Evolutionary conservation across 164 flowering plant genomes (phyloP), one percentile per base, ranked within the genome.

Genomic region (Akebia trifoliata): DNA sequence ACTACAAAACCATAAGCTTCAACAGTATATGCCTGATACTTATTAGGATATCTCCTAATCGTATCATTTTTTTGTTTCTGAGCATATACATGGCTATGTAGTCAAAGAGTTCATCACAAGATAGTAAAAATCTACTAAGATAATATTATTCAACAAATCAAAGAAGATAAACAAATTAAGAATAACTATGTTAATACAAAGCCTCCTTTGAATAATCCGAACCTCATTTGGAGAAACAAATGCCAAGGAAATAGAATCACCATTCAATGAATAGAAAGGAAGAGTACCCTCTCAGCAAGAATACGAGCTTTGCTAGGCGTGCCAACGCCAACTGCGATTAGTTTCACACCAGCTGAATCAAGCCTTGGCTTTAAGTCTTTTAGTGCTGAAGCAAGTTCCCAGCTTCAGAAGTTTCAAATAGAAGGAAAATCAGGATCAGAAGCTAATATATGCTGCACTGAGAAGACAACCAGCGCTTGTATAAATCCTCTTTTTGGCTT

Each of bases 261-360:
- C 8, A 21, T n/a, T 34, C 24, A 31, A 51, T 38, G 20, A 39
- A 38, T n/a, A 47, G 22, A 39, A 6, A 40, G 11, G 22, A 34
- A 54, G 47, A 11, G 8, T 80, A 89, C 97, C 81, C 85, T 60
- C 43, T 85, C 83, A 2, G 90, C 91, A 39, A 92, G 83, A 6
- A 92, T 72, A 3, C 75, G 91, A 44, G 97, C 98, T 78, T 87
- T 93, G 57, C 82, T 57, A 40, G 97, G 88, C 62, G 82, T 69
- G 20, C 98, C 97, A 61, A 93, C 85, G 63, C 98, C 97, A 61
- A 89, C 81, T 18, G 94, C 98, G 62, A 89, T 76, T 56, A 93
- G 69, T 70, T 89, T 89, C 30, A 85, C 95, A 50, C 95, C 96
- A 62, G 93, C 80, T 29, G 84, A 58, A 24, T 92, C 93, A 61